A percentile compares a stretch with the other conserved stretches of the same genome.
These are phyloP conservation scores for Globisporangium mamillatum DNA, from an alignment of 352 stramenopile species.

Conservation along the genomic window DNA sequence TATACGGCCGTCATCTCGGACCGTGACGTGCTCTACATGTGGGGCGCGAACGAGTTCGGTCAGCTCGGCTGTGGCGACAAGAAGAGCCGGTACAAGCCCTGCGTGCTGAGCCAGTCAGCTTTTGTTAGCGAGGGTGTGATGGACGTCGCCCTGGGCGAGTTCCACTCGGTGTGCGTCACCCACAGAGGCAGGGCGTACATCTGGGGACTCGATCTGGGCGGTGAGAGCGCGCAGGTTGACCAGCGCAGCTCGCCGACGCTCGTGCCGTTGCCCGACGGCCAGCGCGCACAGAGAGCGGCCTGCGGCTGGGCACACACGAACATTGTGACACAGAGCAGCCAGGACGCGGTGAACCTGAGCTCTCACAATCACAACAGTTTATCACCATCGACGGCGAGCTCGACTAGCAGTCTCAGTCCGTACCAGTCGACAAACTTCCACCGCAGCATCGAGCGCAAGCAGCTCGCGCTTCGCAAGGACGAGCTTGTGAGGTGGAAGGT, in stretches of 20 bases:
- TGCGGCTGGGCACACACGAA: slow-evolving; percentile 72
- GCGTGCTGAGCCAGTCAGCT: slow-evolving; percentile 35
- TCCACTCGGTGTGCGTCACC: slow-evolving; percentile 66
- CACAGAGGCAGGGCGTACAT: slow-evolving; percentile 39
- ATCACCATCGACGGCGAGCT: background rate
- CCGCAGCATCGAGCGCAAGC: slow-evolving; percentile 14
- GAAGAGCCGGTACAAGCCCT: slow-evolving; percentile 34
- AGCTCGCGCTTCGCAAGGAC: slow-evolving; percentile 9
- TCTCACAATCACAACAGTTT: background rate
- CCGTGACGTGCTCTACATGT: slow-evolving; percentile 65
- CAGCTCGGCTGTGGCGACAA: slow-evolving; percentile 69
- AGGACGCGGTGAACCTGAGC: background rate
- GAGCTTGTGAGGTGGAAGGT: slow-evolving; percentile 9
- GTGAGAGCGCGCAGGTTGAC: slow-evolving; percentile 38
- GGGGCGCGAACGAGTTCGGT: slow-evolving; percentile 79
- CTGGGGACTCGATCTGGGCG: slow-evolving; percentile 63
- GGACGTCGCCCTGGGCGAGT: slow-evolving; percentile 66
- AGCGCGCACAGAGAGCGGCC: slow-evolving; percentile 42
- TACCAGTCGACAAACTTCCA: slow-evolving; percentile 10
- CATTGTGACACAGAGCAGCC: slow-evolving; percentile 38
- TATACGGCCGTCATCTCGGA: slow-evolving; percentile 72
- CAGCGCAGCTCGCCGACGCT: slow-evolving; percentile 30
- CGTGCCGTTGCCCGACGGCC: slow-evolving; percentile 30
- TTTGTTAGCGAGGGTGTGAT: slow-evolving; percentile 48
- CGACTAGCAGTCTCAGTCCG: background rate